Evolutionary conservation across 306 rosid species (phyloP).

Genomic region (Pterocarpus macrocarpus): DNA sequence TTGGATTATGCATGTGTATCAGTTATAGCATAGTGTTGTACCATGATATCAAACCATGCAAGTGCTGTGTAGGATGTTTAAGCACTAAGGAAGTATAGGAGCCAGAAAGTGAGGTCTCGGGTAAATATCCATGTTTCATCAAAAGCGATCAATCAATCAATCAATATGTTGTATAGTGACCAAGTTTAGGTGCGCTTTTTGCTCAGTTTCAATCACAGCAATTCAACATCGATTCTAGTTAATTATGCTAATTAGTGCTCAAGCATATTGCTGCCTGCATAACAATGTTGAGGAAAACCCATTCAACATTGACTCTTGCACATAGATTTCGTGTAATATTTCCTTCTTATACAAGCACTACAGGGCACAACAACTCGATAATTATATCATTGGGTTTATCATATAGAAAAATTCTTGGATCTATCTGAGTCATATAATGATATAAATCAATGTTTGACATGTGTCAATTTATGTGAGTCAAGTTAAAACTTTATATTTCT

Average conservation of each 20-base stretch:
- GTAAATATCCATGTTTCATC: constrained; percentile 9
- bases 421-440: no score
- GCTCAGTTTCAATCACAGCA: neutral
- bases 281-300: neutral
- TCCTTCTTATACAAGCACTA: neutral
- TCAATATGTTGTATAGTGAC: no score
- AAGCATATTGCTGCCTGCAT: neutral
- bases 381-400: neutral
- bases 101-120: constrained; percentile 15
- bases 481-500: no score
- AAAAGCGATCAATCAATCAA: constrained; percentile 32
- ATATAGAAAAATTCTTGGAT: no score
- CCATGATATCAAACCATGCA: constrained; percentile 20
- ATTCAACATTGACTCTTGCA: neutral
- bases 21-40: neutral
- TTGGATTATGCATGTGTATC: neutral
- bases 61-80: constrained; percentile 49
- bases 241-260: neutral
- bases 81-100: constrained; percentile 51
- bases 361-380: neutral
- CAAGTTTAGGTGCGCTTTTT: neutral
- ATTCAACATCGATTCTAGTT: neutral
- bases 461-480: no score
- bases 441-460: no score
- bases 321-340: neutral